Evolutionary conservation across 768 basidiomycete genomes (phyloP), one percentile per base, ranked within the genome.

Genomic region (Lactarius pseudohatsudake): DNA sequence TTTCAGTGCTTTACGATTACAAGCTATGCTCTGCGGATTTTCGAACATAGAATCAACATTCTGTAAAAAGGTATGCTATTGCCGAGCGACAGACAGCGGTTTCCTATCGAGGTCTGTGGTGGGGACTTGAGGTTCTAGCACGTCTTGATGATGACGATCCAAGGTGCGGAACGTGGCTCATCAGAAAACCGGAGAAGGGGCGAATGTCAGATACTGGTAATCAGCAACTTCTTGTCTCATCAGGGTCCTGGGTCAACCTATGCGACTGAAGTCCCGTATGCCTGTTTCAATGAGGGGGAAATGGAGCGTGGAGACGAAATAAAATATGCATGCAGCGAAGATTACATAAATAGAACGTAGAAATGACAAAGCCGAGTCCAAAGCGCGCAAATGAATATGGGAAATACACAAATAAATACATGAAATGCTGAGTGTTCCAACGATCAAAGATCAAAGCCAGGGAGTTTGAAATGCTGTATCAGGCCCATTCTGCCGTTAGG

Each of bases 291-390:
- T 56, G 41, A 45, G 16, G 18, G 22, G 26, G 22, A 28, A 26
- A 15, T 18, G 1, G 34, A 34, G 34, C 34, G 9, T 34, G 54
- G 18, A 34, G 41, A 50, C n/a, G 5, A 43, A 18, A 59, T 28
- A 43, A 59, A 43, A 15, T 50, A 53, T 53, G 50, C 13, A 26
- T 28, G 13, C 11, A 10, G 22, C 9, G 18, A 10, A 10, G 6
- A 43, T 50, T 62, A 66, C 61, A 66, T 62, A 66, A 66, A 36
- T 43, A 62, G 30, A 57, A 62, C 56, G 57, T 62, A 62, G 57
- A 53, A 58, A 57, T 66, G 56, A 65, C 55, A 50, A 50, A 30
- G 43, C 20, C 4, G 3, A 61, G 43, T 34, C 30, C 32, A 9
- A 56, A 34, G 11, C 30, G 30, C 30, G 30, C 55, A 41, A 56